Evolutionary conservation across 768 basidiomycete genomes (phyloP), one percentile per base, ranked within the genome.

Genomic region (Inosperma sp.): DNA sequence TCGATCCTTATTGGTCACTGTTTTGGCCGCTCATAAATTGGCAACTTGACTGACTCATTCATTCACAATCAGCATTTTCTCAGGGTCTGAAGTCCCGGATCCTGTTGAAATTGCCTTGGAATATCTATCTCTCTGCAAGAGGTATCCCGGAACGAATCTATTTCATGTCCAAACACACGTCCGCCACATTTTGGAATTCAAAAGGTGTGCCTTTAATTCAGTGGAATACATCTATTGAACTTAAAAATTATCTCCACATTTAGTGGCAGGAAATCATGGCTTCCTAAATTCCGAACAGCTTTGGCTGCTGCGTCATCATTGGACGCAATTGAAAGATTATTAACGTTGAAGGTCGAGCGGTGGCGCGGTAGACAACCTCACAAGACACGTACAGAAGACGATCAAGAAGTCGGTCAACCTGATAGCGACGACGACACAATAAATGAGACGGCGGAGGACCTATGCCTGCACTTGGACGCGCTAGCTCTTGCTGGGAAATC

Each of bases 31-130:
- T 36, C 23, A 35, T 35, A 36, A 35, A 36, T 31, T n/a, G 33
- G 35, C 51, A 25, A 40, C 27, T 19, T 23, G n/a, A 27, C 54
- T 59, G 41, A 53, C 25, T 19, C 19, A 34, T 45, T 30, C 23
- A 25, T 39, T 39, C 19, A 40, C 34, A 21, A 49, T 8, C 56
- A 88, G 86, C 57, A 61, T 88, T 36, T 89, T 88, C 60, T 65
- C 74, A 34, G 64, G 62, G 19, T 72, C 71, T 31, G 55, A 62
- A 17, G 51, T 72, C n/a, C 80, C 81, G 21, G 82, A 86, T 63
- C 83, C 88, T 13, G 76, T 85, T 12, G 68, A 73, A 33, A 79
- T 88, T 37, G 80, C 84, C 3, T 66, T 84, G 31, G 86, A 88
- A 61, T 91, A 90, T 63, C 72, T 90, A 33, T 71, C 72, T 13